Base-by-base conservation (phyloP, 106 monocot genomes). In the Allium cepa region DNA sequence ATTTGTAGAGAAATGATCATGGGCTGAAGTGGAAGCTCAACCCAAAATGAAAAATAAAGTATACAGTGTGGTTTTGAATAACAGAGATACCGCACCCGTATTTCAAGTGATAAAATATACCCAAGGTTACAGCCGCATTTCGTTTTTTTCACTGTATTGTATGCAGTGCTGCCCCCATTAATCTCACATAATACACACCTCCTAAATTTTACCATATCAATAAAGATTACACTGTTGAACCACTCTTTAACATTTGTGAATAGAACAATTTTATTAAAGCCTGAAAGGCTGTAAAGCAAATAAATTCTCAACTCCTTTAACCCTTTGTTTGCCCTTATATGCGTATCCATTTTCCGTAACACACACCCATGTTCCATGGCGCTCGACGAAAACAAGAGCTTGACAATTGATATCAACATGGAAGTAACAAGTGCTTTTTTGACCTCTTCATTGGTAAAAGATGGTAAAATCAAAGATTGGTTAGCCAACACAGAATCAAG, bases 281-380 rank as follows among this genome's bases (percentile, higher is more conserved):
- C 59, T 59, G 59, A 13, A 22, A 59, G 22, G 59, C 22, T 59
- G 18, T 59, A 59, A 59, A 59, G 59, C 59, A 18, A 15, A 13
- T 22, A 59, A 59, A 59, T 59, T 59, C 59, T 59, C 4, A 59
- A 13, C 15, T 59, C 17, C 59, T 59, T 59, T 59, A 15, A 59
- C 7, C 59, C 59, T 59, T 59, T 7, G 7, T 15, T 16, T 16
- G 3, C 22, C 22, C 18, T 15, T 59, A 17, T 59, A 18, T 59
- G 5, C 2, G 17, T 18, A 59, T 3, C 17, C 18, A 13, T 15
- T 22, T 13, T 17, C 1, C 18, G 7, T 59, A 16, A 9, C 59
- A 59, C 22, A 22, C 5, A 3, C n/a, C 14, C n/a, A 59, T 17
- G 15, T 15, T 9, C 17, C 59, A 15, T 17, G 59, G 18, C 18